Base-by-base conservation (phyloP, 352 stramenopile genomes). In the Phytopythium litorale region DNA sequence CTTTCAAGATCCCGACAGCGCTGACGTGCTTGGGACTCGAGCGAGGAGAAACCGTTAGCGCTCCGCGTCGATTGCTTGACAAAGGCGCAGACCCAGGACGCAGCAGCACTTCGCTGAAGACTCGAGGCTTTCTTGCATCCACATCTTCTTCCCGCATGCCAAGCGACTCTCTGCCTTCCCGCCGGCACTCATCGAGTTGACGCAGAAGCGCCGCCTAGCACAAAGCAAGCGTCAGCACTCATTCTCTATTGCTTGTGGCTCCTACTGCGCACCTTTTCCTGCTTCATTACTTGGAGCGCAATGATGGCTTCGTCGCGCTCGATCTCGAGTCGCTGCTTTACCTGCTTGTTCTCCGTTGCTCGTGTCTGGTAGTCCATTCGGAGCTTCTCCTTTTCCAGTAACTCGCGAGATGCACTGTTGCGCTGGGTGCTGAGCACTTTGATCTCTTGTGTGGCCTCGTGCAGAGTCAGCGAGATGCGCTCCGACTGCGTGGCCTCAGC, bases 101-200 rank as follows among this genome's bases (percentile, higher is more conserved):
- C 12, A 58, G n/a, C 8, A 61, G 19, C 25, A 82, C 37, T 40
- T 87, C 72, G 28, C 60, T 71, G 51, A 87, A 89, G 4, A 88
- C 45, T 6, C 70, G 76, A 19, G 66, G 69, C 30, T 76, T 81
- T 7, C 67, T 76, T 43, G 76, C 76, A 46, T 88, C 66, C 1
- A 78, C 57, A 32, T 93, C 84, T 74, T 93, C 84, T 73, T 93
- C 84, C 3, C 84, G 73, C 81, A 93, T 93, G 28, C 63, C 53
- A 0, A 93, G 62, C 8, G 66, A 42, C 45, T 90, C 84, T 2
- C 70, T 40, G 0, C 71, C 71, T 49, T 91, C 81, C 7, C 64
- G 66, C 12, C 71, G 68, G 46, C 65, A 78, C 2, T 82, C 68
- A 45, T 77, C 58, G 0, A 92, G 65, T 33, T 78, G 61, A n/a